Conservation (phyloP, 1,139 yeast genomes). For the Pichia kudriavzevii region DNA sequence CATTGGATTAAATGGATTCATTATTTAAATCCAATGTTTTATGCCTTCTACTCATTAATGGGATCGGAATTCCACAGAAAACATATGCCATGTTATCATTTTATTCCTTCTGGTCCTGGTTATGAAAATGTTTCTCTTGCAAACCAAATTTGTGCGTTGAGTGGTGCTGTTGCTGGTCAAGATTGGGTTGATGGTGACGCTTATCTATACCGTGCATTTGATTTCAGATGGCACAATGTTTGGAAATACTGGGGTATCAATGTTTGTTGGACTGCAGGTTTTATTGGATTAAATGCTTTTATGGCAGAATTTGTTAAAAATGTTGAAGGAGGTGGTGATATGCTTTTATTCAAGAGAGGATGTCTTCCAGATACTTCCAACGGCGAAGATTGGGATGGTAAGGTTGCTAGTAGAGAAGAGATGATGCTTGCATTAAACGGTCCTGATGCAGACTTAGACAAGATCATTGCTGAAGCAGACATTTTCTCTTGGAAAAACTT, state of each 20-base stretch:
- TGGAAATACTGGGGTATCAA: slow-evolving; percentile 49
- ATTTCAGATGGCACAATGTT: slow-evolving; percentile 33
- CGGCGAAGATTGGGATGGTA: slow-evolving; percentile 14
- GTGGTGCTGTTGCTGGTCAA: slow-evolving; percentile 43
- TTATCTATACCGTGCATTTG: slow-evolving; percentile 32
- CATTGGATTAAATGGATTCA: slow-evolving; percentile 60
- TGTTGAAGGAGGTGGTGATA: slow-evolving; percentile 13
- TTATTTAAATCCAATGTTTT: slow-evolving; percentile 46
- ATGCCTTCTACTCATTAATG: slow-evolving; percentile 48
- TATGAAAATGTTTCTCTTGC: slow-evolving; percentile 32
- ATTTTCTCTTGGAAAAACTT: slow-evolving; percentile 42
- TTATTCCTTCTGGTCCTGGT: slow-evolving; percentile 47
- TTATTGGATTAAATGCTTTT: slow-evolving; percentile 23
- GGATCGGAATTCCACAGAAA: slow-evolving; percentile 49
- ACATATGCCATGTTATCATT: slow-evolving; percentile 39
- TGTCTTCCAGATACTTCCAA: slow-evolving; percentile 9
- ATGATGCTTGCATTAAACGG: slow-evolving; percentile 13
- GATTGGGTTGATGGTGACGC: slow-evolving; percentile 36
- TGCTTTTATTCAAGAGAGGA: slow-evolving; percentile 13
- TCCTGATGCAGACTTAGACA: slow-evolving; percentile 19
- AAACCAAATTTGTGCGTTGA: slow-evolving; percentile 42
- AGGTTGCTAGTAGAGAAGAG: slow-evolving; percentile 12
- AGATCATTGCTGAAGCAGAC: slow-evolving; percentile 11
- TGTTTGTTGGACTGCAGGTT: slow-evolving; percentile 40
- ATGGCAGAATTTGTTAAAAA: slow-evolving; percentile 32